These are phyloP conservation scores for Cordyceps fumosorosea DNA, from an alignment of 2,329 filamentous ascomycete species.

Conservation along the genomic window DNA sequence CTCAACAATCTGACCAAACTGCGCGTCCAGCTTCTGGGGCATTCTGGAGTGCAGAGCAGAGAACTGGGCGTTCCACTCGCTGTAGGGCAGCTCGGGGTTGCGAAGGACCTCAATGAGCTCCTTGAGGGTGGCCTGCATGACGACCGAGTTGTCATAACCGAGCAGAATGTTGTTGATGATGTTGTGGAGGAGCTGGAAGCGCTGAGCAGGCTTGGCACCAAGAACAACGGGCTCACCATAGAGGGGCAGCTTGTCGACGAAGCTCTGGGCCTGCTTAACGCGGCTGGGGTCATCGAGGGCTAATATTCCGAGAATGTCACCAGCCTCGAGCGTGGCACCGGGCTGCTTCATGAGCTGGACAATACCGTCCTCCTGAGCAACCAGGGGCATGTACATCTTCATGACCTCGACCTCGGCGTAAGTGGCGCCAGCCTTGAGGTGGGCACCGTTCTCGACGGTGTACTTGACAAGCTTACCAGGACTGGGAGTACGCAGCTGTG, in stretches of 20 bases:
- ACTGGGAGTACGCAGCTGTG: conserved; percentile 87
- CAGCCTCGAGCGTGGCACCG: conserved; percentile 92
- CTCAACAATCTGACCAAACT: conserved; percentile 80
- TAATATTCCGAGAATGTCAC: conserved; percentile 96
- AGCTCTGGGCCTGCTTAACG: conserved; percentile 93
- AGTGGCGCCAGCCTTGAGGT: conserved; percentile 84
- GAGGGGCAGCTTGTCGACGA: conserved; percentile 82
- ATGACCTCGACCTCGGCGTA: conserved; percentile 99
- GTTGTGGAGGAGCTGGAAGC: conserved; percentile 68
- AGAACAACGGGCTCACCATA: conserved; percentile 81
- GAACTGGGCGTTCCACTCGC: conserved; percentile 93
- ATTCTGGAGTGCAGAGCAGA: conserved; percentile 96
- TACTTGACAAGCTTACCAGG: conserved; percentile 98
- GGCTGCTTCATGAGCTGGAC: conserved; percentile 99
- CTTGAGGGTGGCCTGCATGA: conserved; percentile 82
- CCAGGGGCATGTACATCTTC: conserved; percentile 99
- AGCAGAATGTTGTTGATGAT: conserved; percentile 82
- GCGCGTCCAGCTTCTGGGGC: conserved; percentile 83
- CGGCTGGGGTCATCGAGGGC: conserved; percentile 90
- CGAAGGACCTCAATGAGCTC: conserved; percentile 87
- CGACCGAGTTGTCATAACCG: conserved; percentile 95
- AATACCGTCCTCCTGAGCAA: conserved; percentile 89
- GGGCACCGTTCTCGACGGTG: conserved; percentile 88
- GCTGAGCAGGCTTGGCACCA: conserved; percentile 86
- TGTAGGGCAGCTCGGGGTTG: conserved; percentile 84